Percentiles rank a stretch among this genome's conserved stretches.
phyloP scores from a whole-genome alignment of 192 early-diverging fungal genomes.

The Backusella luteola region DNA sequence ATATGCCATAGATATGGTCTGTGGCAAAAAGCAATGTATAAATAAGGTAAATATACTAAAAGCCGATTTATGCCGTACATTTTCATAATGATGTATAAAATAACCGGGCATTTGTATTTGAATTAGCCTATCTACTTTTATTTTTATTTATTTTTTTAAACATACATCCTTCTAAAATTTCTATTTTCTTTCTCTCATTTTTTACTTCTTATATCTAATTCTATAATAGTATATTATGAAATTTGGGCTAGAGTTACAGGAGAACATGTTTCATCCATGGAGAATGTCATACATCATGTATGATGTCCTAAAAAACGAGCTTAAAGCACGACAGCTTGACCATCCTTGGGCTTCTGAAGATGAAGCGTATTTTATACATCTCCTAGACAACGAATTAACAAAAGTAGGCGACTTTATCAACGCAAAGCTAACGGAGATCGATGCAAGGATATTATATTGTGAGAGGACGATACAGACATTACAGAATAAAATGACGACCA shows the following conservation, averaged over 20 bases:
- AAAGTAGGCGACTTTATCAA: slow-evolving; percentile 71
- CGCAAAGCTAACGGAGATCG: slow-evolving; percentile 69
- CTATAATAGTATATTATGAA: slow-evolving; percentile 7
- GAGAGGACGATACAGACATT: slow-evolving; percentile 50
- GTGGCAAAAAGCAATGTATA: no score
- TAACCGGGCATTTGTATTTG: no score
- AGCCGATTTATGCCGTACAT: no score
- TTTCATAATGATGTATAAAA: no score
- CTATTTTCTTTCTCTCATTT: no score
- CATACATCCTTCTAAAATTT: no score
- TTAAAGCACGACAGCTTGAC: slow-evolving; percentile 15
- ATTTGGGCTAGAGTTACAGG: background rate
- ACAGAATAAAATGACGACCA: slow-evolving; percentile 46
- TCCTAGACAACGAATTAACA: slow-evolving; percentile 80
- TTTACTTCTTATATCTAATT: background rate
- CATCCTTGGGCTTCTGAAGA: slow-evolving; percentile 19
- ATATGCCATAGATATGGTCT: no score
- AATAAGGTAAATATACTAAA: no score
- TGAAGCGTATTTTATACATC: slow-evolving; percentile 52
- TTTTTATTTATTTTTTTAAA: background rate
- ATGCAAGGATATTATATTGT: slow-evolving; percentile 63
- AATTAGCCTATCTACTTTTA: no score
- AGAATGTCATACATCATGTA: slow-evolving; percentile 14
- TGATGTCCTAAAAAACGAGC: slow-evolving; percentile 12
- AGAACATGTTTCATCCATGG: slow-evolving; percentile 13